These are phyloP conservation scores for Fusarium xyrophilum DNA, from an alignment of 2,329 filamentous ascomycete species.

Conservation along the genomic window DNA sequence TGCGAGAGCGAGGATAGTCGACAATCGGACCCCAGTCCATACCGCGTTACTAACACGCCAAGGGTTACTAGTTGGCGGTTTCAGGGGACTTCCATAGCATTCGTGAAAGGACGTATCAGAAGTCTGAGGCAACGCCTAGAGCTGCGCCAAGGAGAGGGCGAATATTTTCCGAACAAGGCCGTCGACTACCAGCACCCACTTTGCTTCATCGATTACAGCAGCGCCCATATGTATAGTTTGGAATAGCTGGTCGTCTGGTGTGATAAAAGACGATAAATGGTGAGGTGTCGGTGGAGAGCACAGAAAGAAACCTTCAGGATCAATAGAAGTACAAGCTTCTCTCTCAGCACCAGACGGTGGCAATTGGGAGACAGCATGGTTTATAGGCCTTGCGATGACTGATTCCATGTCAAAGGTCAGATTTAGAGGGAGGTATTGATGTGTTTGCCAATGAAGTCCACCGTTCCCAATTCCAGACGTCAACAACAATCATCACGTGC, in stretches of 20 bases:
- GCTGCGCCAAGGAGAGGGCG: not conserved
- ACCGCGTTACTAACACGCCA: conserved; percentile 9
- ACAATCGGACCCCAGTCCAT: conserved; percentile 4
- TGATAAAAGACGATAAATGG: not conserved
- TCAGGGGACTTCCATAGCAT: conserved; percentile 14
- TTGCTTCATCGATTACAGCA: not conserved
- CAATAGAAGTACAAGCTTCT: not conserved
- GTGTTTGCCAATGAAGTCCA: too few relatives aligned
- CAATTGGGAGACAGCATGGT: fast-evolving
- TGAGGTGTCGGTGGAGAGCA: conserved; percentile 6
- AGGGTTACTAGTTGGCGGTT: not conserved
- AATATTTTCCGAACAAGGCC: not conserved
- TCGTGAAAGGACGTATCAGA: conserved; percentile 13
- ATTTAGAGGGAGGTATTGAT: too few relatives aligned
- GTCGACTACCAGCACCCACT: not conserved
- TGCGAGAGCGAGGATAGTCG: not conserved
- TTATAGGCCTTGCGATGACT: too few relatives aligned
- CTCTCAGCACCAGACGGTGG: not conserved
- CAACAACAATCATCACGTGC: not conserved
- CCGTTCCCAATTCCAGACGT: too few relatives aligned
- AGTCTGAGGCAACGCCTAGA: not conserved
- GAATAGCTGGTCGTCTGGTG: not conserved
- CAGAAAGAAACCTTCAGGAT: not conserved
- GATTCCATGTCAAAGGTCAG: too few relatives aligned
- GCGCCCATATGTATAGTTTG: conserved; percentile 21